Conservation (phyloP, 495 filamentous ascomycete species). For the Tuber magnatum region DNA sequence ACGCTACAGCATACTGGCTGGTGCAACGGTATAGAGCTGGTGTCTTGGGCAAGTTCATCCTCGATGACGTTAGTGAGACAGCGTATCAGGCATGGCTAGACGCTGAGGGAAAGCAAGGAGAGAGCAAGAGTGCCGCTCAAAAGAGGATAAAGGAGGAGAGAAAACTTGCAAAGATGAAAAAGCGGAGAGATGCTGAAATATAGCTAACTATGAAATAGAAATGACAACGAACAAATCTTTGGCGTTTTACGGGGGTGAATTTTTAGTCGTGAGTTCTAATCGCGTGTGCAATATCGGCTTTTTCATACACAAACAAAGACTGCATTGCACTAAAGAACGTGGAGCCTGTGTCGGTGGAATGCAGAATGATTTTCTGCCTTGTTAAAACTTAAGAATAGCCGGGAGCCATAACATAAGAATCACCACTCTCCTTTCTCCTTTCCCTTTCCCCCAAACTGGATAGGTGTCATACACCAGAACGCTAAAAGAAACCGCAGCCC, state of each 20-base stretch:
- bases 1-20: conserved; percentile 71
- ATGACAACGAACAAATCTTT: neutral
- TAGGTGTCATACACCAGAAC: neutral
- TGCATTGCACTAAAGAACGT: neutral
- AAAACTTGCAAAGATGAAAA: conserved; percentile 46
- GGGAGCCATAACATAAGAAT: neutral
- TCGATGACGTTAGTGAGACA: conserved; percentile 68
- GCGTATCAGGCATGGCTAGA: conserved; percentile 46
- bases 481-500: neutral
- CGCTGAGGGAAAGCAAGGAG: conserved; percentile 39
- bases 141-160: conserved; percentile 44
- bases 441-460: neutral
- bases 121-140: conserved; percentile 42
- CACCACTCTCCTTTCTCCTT: neutral
- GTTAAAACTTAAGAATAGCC: neutral
- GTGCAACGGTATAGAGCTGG: conserved; percentile 79
- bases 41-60: conserved; percentile 63
- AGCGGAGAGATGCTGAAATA: conserved; percentile 38
- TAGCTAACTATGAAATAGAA: conserved; percentile 7
- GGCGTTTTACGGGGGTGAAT: neutral
- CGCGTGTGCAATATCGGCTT: neutral
- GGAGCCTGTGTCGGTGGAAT: neutral
- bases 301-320: neutral
- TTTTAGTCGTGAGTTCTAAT: neutral
- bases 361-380: neutral